Percentiles rank a stretch among this genome's conserved stretches.
phyloP scores from a whole-genome alignment of 495 filamentous ascomycete genomes.

The Penicillium diatomitis region DNA sequence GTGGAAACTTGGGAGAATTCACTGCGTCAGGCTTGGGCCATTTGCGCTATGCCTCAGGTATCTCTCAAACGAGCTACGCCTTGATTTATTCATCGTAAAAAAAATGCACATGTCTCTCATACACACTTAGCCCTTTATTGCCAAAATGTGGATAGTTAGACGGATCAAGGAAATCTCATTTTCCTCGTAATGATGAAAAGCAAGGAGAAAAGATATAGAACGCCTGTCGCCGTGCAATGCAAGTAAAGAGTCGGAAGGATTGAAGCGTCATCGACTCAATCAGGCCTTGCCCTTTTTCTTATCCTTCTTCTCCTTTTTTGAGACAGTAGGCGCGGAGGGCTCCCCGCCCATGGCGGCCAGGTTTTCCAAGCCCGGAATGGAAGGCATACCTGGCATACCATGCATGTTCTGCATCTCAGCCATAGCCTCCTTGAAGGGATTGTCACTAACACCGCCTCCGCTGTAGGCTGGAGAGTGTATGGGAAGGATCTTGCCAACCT shows the following conservation, averaged over 20 bases:
- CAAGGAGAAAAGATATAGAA: slow-evolving; percentile 12
- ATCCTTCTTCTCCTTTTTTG: slow-evolving; percentile 41
- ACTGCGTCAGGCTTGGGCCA: no score
- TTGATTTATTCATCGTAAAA: not conserved
- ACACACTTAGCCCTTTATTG: no score
- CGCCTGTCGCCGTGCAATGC: slow-evolving; percentile 32
- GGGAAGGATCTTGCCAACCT: slow-evolving; percentile 74
- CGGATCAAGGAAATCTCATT: slow-evolving; percentile 10
- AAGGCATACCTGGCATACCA: slow-evolving; percentile 45
- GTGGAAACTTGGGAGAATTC: no score
- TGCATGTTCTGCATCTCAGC: slow-evolving; percentile 66
- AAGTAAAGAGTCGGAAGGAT: slow-evolving; percentile 13
- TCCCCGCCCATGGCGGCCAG: slow-evolving; percentile 33
- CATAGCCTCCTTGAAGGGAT: slow-evolving; percentile 97
- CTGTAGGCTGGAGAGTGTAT: slow-evolving; percentile 81
- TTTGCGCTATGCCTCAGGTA: no score
- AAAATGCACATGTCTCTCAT: not conserved
- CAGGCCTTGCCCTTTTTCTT: slow-evolving; percentile 43
- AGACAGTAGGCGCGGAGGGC: slow-evolving; percentile 24
- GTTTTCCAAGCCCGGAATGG: slow-evolving; percentile 34
- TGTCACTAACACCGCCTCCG: slow-evolving; percentile 90
- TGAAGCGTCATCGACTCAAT: slow-evolving; percentile 3
- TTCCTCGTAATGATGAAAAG: slow-evolving; percentile 9
- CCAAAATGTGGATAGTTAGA: not conserved
- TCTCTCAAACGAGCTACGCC: no score